phyloP scores from a whole-genome alignment of 148 eudicot genomes.

The Rhododendron vialii region DNA sequence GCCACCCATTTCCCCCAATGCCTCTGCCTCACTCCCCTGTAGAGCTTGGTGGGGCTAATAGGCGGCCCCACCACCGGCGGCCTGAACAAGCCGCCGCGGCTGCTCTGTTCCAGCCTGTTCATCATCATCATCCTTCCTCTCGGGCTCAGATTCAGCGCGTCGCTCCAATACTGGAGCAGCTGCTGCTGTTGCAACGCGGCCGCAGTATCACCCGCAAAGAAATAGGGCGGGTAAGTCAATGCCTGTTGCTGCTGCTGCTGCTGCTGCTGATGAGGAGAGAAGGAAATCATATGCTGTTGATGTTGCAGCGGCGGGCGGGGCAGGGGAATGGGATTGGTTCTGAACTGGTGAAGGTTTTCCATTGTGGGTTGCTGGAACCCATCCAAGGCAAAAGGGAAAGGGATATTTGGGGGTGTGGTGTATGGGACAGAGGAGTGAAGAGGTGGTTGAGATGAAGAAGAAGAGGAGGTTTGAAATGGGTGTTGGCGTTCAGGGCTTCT shows the following conservation, averaged over 20 bases:
- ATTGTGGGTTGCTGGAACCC: conserved; percentile 27
- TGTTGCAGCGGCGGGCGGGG: conserved; percentile 15
- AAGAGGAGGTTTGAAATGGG: conserved; percentile 8
- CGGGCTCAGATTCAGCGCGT: conserved; percentile 64
- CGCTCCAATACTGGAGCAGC: conserved; percentile 61
- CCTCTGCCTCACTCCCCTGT: conserved; percentile 77
- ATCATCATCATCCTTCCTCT: conserved; percentile 74
- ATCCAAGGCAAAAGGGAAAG: conserved; percentile 70
- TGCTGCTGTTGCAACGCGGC: conserved; percentile 22
- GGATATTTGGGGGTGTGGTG: neutral
- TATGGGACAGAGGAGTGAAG: conserved; percentile 10
- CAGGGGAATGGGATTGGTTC: conserved; percentile 22
- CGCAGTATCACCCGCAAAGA: conserved; percentile 26
- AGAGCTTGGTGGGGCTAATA: conserved; percentile 47
- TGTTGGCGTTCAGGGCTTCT: conserved; percentile 56
- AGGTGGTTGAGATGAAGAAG: conserved; percentile 5
- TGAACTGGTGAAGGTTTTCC: conserved; percentile 18
- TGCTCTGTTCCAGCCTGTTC: conserved; percentile 28
- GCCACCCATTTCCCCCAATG: conserved; percentile 98
- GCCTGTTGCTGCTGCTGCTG: conserved; percentile 2
- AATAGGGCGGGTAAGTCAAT: conserved; percentile 35
- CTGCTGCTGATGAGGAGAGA: conserved; percentile 28
- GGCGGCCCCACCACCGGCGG: conserved; percentile 28
- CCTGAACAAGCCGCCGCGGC: conserved; percentile 18
- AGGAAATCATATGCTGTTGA: conserved; percentile 77